Evolutionary conservation across 495 filamentous ascomycete species (phyloP).

Genomic region (Podospora anserina): DNA sequence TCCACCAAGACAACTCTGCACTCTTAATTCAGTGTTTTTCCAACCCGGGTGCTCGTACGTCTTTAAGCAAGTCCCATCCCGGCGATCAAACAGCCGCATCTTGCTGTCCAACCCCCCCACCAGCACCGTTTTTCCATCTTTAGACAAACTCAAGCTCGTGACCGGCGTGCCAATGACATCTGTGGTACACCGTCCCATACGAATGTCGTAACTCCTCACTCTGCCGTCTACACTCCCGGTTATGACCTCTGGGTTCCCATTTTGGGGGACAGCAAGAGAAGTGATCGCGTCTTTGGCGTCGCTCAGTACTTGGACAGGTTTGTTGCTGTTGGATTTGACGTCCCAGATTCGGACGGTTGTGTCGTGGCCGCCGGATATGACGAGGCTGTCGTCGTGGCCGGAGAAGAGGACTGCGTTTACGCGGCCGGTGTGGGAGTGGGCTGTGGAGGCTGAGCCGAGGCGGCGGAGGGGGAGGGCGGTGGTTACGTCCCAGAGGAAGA

Average conservation of each 20-base stretch:
- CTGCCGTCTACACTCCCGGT: constrained; percentile 84
- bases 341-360: constrained; percentile 88
- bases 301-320: constrained; percentile 71
- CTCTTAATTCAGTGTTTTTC: constrained; percentile 65
- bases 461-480: constrained; percentile 69
- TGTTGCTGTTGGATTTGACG: constrained; percentile 51
- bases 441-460: constrained; percentile 51
- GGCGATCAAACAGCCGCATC: constrained; percentile 77
- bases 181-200: constrained; percentile 67
- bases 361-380: constrained; percentile 77
- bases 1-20: constrained; percentile 68
- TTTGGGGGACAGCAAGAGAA: constrained; percentile 48
- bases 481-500: constrained; percentile 92
- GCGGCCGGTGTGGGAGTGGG: constrained; percentile 62
- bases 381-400: constrained; percentile 63
- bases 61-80: constrained; percentile 68
- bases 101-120: constrained; percentile 71
- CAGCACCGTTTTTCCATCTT: constrained; percentile 70
- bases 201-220: constrained; percentile 80
- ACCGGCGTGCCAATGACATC: constrained; percentile 68
- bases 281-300: constrained; percentile 79
- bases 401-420: constrained; percentile 78
- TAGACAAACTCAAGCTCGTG: constrained; percentile 67
- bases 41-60: constrained; percentile 53
- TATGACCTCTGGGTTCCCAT: constrained; percentile 53